Base-by-base conservation (phyloP, 2,329 filamentous ascomycete species). In the Cladophialophora immunda region DNA sequence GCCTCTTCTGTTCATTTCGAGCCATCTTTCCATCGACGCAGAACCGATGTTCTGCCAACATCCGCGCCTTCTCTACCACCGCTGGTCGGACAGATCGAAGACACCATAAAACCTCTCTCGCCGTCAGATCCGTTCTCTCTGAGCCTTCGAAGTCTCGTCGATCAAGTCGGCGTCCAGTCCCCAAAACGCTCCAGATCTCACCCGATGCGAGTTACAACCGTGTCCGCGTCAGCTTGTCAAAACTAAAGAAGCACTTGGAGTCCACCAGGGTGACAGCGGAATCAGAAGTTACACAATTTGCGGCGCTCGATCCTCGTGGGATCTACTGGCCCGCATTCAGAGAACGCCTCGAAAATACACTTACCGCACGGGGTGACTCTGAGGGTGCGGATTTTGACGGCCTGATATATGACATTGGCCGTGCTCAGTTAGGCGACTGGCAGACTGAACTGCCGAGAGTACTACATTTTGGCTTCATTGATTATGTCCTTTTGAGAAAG, bases 1-100 rank as follows among this genome's bases (percentile, higher is more conserved):
- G 81, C 76, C 75, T 81, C 41, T 75, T 81, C 69, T 81, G 80
- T 74, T 71, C 76, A 32, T 78, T 81, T 67, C 77, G 75, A 70
- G 47, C 66, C 59, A 27, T 57, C 11, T 29, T 64, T 50, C 32
- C 59, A 34, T 30, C 41, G 4, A 13, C 41, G 27, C 32, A 63
- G 27, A 64, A 47, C 9, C 55, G 25, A 70, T 75, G 45, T 67
- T 74, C 32, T 62, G 74, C 70, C 72, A 73, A 71, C 68, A 73
- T n/a, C 60, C 69, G 53, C 30, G 60, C 67, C 56, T 76, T 77
- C 59, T 66, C 70, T 6, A 79, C 80, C 65, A 70, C 74, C 19
- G 13, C 32, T 19, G 19, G 25, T n/a, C 50, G 34, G 29, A 45
- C 32, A 22, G 56, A 60, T 6, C 34, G 56, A 36, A 41, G 19